A percentile compares a stretch with the other conserved stretches of the same genome.
Conservation (phyloP, 2,329 filamentous ascomycete genomes). For the Coniochaeta sp. region DNA sequence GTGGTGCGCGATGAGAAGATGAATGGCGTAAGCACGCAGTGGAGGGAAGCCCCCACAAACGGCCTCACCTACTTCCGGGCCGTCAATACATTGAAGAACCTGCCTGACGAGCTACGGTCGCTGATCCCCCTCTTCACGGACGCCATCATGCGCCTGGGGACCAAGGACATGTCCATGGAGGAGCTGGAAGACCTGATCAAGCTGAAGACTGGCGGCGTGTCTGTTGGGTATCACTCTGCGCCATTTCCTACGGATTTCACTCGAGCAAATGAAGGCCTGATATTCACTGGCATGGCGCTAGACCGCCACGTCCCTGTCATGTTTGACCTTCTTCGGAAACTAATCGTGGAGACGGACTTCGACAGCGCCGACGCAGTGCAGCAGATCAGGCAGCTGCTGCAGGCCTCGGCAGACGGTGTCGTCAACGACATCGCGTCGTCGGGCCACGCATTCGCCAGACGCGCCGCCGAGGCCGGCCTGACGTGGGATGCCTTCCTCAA, state of each 20-base stretch:
- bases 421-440: conserved; percentile 87
- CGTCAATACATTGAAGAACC: conserved; percentile 68
- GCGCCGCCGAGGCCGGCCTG: conserved; percentile 74
- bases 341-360: conserved; percentile 86
- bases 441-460: conserved; percentile 80
- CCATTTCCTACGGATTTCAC: conserved; percentile 67
- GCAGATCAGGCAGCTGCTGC: conserved; percentile 79
- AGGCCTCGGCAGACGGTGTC: conserved; percentile 80
- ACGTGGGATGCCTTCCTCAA: conserved; percentile 63
- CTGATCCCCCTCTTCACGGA: conserved; percentile 88
- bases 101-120: conserved; percentile 78
- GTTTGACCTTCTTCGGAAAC: conserved; percentile 74
- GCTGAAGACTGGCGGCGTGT: conserved; percentile 87
- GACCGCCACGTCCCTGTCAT: conserved; percentile 87
- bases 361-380: conserved; percentile 72
- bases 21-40: conserved; percentile 66
- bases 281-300: conserved; percentile 78
- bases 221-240: conserved; percentile 75
- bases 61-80: conserved; percentile 94
- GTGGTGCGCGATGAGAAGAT: conserved; percentile 57
- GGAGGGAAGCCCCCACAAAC: conserved; percentile 90
- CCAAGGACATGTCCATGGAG: conserved; percentile 81
- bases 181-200: conserved; percentile 94
- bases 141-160: conserved; percentile 87
- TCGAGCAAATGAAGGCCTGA: conserved; percentile 70